These are phyloP conservation scores for Erysiphe pulchra DNA, from an alignment of 2,329 filamentous ascomycete species.

Conservation along the genomic window DNA sequence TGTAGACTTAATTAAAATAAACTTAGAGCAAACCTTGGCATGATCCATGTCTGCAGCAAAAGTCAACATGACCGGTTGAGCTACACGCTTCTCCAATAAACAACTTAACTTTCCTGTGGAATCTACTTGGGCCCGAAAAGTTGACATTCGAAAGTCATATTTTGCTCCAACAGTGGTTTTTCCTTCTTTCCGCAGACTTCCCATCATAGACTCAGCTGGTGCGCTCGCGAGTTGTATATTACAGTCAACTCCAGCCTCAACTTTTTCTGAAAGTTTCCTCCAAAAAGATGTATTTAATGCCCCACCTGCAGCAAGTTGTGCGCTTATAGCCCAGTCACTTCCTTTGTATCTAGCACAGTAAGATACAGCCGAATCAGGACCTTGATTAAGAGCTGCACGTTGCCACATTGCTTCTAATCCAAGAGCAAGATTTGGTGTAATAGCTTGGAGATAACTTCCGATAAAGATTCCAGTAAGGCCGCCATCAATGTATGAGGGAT, in stretches of 20 bases:
- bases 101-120: conserved; percentile 84
- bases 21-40: conserved; percentile 42
- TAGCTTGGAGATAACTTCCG: conserved; percentile 78
- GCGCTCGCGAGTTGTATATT: conserved; percentile 57
- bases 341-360: conserved; percentile 85
- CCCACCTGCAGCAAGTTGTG: conserved; percentile 59
- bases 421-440: conserved; percentile 66
- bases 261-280: conserved; percentile 75
- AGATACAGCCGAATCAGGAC: conserved; percentile 73
- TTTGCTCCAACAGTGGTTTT: conserved; percentile 81
- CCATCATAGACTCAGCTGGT: conserved; percentile 39
- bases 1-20: background rate
- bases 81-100: conserved; percentile 84
- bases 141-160: conserved; percentile 91
- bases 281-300: conserved; percentile 82
- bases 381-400: conserved; percentile 55
- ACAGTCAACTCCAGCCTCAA: conserved; percentile 88
- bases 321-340: conserved; percentile 76
- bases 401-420: conserved; percentile 91
- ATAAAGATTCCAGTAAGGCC: conserved; percentile 88
- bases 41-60: conserved; percentile 96
- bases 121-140: conserved; percentile 88
- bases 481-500: conserved; percentile 82
- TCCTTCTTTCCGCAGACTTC: conserved; percentile 57
- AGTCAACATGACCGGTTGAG: conserved; percentile 73